Base-by-base conservation (phyloP, 768 basidiomycete genomes). In the Podaxis sp. region DNA sequence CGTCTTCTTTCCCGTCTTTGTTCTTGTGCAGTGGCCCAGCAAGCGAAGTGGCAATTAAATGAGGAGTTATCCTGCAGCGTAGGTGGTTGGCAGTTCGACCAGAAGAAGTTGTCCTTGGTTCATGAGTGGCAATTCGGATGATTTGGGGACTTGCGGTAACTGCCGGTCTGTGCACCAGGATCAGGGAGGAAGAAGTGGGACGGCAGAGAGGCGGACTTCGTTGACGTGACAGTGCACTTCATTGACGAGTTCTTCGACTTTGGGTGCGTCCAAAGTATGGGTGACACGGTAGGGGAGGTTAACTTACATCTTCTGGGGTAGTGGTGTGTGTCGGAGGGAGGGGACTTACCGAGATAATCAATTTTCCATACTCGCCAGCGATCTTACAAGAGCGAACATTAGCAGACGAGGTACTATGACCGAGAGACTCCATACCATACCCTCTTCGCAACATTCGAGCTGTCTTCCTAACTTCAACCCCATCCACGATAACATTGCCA, bases 391-490 rank as follows among this genome's bases (percentile, higher is more conserved):
- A 48, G 38, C 5, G 1, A 2, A 7, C 11, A 41, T 11, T 53
- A 26, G 60, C 58, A 64, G 22, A 28, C 26, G 53, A 12, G 22
- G 36, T 36, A 5, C 22, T 1, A 26, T 22, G 52, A 37, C 6
- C 30, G 13, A 58, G 60, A 4, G 17, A 44, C 49, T 3, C 74
- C 82, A 40, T 44, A 87, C 82, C 48, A 70, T 76, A 60, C 92
- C 90, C 75, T 93, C 95, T 76, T 95, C 90, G 58, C 88, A 90
- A 60, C 85, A 87, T 73, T 97, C 95, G 51, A 88, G 73, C 49
- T 96, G 74, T 4, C 92, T 94, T 24, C 93, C 93, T 70, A 96
- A 95, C 77, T 96, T 96, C 68, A 92, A 75, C 0, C 85, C 84
- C 84, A 96, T 85, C 77, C 87, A 91, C 46, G 82, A 78, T 65